phyloP scores from a whole-genome alignment of 306 rosid genomes.

The Clitoria ternatea region DNA sequence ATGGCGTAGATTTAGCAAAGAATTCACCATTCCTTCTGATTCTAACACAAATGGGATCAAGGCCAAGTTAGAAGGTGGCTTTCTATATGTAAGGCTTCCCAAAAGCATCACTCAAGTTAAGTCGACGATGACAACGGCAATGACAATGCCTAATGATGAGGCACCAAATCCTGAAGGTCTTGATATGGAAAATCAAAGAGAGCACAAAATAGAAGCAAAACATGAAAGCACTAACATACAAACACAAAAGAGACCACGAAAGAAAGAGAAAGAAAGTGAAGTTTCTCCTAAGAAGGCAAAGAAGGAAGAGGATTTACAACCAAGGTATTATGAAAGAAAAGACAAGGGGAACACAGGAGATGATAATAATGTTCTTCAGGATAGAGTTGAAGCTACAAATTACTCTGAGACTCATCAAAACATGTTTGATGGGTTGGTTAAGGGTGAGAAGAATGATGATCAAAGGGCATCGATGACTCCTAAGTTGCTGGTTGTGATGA shows the following conservation, averaged over 20 bases:
- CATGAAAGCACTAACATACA: not conserved
- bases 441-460: not conserved
- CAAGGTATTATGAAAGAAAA: no score
- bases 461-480: not conserved
- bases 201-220: not conserved
- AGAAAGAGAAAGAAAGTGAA: not conserved
- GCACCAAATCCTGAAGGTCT: not conserved
- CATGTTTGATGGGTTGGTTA: not conserved
- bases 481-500: slow-evolving; percentile 5
- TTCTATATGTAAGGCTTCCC: slow-evolving; percentile 34
- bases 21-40: slow-evolving; percentile 25
- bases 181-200: not conserved
- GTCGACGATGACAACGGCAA: not conserved
- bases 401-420: not conserved
- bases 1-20: slow-evolving; percentile 42
- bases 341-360: not conserved
- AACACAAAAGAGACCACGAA: not conserved
- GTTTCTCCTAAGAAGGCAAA: not conserved
- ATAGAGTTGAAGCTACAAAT: not conserved
- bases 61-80: slow-evolving; percentile 39
- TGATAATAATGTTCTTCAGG: not conserved
- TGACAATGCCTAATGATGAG: not conserved
- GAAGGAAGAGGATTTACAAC: not conserved
- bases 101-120: not conserved
- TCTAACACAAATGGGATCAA: slow-evolving; percentile 19